phyloP scores from a whole-genome alignment of 305 asterid genomes.

The Plantago coronopus region DNA sequence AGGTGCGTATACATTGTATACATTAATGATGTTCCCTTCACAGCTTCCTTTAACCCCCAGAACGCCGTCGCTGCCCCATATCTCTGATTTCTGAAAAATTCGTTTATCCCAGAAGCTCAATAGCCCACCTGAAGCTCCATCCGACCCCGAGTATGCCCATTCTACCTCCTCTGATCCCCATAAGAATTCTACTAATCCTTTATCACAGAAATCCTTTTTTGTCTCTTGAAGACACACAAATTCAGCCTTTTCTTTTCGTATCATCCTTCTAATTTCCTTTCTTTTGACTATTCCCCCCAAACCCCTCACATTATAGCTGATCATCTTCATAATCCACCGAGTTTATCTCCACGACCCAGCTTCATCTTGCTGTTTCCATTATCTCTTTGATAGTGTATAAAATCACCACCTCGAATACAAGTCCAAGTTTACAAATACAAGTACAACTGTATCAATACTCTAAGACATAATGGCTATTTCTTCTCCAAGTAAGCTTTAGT shows the following conservation, averaged over 20 bases:
- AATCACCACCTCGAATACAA: too few species aligned
- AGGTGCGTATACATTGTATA: not conserved
- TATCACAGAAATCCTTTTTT: not conserved
- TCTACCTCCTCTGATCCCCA: not conserved
- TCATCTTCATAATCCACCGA: too few species aligned
- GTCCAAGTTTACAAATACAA: too few species aligned
- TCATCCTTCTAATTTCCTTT: too few species aligned
- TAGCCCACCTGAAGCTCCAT: not conserved
- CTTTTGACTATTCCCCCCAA: too few species aligned
- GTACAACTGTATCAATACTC: too few species aligned
- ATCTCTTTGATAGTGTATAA: too few species aligned
- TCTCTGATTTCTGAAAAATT: not conserved
- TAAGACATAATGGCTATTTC: too few species aligned
- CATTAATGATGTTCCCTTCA: not conserved
- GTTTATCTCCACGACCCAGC: too few species aligned
- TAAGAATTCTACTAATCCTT: not conserved
- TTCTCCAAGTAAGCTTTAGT: too few species aligned
- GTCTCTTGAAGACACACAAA: not conserved
- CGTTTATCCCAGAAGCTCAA: not conserved
- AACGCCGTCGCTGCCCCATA: not conserved
- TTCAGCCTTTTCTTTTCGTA: not conserved
- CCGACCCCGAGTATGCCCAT: not conserved
- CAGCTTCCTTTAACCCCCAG: not conserved
- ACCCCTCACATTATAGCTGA: too few species aligned
- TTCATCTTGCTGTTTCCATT: too few species aligned